Evolutionary conservation across 306 rosid species (phyloP).

Genomic region (Neltuma alba): DNA sequence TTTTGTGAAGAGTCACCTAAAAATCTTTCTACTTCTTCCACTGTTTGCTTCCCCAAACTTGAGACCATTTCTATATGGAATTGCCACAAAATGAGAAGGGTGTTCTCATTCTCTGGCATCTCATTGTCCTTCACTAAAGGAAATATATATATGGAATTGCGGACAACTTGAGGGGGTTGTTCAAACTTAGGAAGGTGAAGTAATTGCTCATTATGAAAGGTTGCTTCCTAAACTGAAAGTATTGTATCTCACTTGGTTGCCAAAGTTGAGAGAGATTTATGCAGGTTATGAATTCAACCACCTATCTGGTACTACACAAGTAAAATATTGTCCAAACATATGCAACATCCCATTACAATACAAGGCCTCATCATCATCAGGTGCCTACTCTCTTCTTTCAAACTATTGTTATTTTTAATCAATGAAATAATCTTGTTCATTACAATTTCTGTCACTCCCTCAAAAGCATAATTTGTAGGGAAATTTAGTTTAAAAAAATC

Average conservation of each 20-base stretch:
- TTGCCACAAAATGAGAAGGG: background rate
- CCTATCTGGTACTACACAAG: background rate
- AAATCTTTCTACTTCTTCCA: background rate
- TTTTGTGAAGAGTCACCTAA: no score
- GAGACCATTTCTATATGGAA: fast-evolving
- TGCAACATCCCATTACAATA: background rate
- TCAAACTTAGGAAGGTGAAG: background rate
- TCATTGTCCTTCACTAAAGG: background rate
- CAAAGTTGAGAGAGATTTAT: background rate
- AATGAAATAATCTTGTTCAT: no score
- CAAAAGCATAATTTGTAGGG: no score
- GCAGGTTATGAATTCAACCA: background rate
- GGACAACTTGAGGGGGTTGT: background rate
- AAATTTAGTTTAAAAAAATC: no score
- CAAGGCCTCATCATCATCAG: no score
- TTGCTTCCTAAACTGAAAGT: background rate
- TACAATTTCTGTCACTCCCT: no score
- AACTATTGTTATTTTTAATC: no score
- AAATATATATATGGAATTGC: no score
- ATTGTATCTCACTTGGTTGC: background rate
- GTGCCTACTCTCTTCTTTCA: no score
- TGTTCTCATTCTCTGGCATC: background rate
- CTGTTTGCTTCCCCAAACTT: background rate
- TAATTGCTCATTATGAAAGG: no score
- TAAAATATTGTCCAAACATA: background rate